These are phyloP conservation scores for Hibiscus tridactylites DNA, from an alignment of 345 rosid species.

Conservation along the genomic window DNA sequence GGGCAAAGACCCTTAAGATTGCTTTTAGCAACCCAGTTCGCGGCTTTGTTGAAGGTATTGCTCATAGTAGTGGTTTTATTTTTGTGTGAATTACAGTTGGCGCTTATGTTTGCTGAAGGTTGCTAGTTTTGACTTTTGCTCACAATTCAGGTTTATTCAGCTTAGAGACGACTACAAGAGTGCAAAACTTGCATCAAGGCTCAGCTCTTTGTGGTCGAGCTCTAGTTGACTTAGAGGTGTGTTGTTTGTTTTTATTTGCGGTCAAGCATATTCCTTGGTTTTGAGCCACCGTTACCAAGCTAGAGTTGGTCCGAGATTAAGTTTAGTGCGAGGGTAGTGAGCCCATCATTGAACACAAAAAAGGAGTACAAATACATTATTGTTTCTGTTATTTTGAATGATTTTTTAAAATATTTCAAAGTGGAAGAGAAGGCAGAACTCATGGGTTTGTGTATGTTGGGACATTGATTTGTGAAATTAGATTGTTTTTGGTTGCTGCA, in stretches of 20 bases:
- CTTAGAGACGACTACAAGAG: conserved; percentile 93
- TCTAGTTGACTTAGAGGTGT: conserved; percentile 15
- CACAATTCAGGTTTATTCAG: conserved; percentile 67
- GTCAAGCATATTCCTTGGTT: background rate
- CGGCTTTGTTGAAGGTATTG: too few relatives aligned
- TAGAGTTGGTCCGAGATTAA: background rate
- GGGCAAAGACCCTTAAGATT: too few relatives aligned
- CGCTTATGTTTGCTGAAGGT: too few relatives aligned
- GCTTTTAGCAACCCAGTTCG: too few relatives aligned
- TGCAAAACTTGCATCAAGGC: conserved; percentile 78
- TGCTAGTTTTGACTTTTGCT: background rate
- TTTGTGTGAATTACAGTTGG: too few relatives aligned
- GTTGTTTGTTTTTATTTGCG: background rate
- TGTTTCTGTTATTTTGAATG: background rate
- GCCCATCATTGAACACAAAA: background rate
- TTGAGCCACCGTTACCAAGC: background rate
- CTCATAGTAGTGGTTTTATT: too few relatives aligned
- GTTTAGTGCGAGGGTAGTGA: background rate
- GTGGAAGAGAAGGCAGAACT: too few relatives aligned
- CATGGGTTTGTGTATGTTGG: too few relatives aligned
- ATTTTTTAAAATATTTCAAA: background rate
- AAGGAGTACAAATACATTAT: background rate
- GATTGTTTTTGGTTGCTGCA: too few relatives aligned
- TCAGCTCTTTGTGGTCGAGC: conserved; percentile 52
- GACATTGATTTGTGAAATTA: too few relatives aligned